A percentile compares a stretch with the other conserved stretches of the same genome.
Evolutionary conservation across 2,329 filamentous ascomycete genomes (phyloP).

Genomic region (Penicillium brasilianum): DNA sequence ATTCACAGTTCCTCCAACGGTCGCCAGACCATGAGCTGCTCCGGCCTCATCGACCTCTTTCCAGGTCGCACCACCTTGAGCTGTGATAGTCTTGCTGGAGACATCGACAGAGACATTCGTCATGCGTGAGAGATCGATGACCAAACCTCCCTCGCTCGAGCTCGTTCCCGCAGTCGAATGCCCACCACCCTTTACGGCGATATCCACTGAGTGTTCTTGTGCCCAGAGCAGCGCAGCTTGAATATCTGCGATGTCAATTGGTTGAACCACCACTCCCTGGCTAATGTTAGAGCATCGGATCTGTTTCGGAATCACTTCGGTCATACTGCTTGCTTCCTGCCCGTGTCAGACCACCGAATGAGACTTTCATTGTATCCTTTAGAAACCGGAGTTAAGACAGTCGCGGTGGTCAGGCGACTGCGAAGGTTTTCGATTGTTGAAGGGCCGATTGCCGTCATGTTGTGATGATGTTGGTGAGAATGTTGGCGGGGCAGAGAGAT

Average conservation of each 20-base stretch:
- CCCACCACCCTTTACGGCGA: conserved; percentile 39
- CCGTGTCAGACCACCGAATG: conserved; percentile 40
- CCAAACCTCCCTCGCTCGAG: conserved; percentile 60
- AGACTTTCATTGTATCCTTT: conserved; percentile 32
- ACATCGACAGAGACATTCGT: conserved; percentile 56
- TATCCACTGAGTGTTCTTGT: conserved; percentile 36
- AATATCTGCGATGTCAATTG: conserved; percentile 49
- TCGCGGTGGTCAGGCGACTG: conserved; percentile 14
- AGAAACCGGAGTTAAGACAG: conserved; percentile 29
- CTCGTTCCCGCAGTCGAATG: conserved; percentile 61
- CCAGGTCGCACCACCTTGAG: conserved; percentile 62
- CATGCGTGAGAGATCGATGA: conserved; percentile 63
- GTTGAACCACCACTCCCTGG: conserved; percentile 54
- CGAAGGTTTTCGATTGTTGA: conserved; percentile 18
- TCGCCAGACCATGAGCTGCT: conserved; percentile 59
- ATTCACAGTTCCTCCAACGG: conserved; percentile 66
- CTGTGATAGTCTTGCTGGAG: conserved; percentile 52
- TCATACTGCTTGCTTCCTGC: conserved; percentile 37
- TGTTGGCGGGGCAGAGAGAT: neutral
- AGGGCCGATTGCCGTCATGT: conserved; percentile 12
- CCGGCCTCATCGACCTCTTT: conserved; percentile 60
- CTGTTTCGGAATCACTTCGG: neutral
- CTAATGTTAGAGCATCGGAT: conserved; percentile 2
- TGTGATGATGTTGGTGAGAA: neutral
- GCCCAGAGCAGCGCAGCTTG: conserved; percentile 54